Evolutionary conservation across 1,284 basidiomycete species (phyloP).

Genomic region (Papiliotrema nemorosa): DNA sequence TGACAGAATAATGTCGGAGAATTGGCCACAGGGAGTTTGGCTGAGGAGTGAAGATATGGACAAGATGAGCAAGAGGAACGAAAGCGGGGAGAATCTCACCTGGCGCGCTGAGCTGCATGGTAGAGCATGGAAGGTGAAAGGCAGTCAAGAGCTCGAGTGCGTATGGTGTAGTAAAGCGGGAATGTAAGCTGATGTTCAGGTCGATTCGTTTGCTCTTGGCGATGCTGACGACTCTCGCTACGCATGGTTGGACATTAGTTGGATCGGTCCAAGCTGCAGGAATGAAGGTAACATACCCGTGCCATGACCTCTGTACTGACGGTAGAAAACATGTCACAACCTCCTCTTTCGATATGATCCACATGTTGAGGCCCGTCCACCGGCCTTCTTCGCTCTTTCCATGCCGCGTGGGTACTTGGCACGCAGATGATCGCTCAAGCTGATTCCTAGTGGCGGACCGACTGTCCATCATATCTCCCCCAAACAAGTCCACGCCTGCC

Average conservation of each 20-base stretch:
- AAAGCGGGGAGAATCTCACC: conserved; percentile 6
- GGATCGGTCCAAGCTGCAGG: conserved; percentile 29
- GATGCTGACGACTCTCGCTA: conserved; percentile 30
- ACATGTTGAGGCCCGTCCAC: conserved; percentile 19
- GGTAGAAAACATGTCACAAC: conserved; percentile 37
- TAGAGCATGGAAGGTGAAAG: conserved; percentile 38
- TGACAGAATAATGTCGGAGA: conserved; percentile 16
- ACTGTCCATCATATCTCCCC: conserved; percentile 40
- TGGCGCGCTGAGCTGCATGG: conserved; percentile 35
- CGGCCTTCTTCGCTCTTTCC: conserved; percentile 41
- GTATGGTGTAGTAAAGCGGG: conserved; percentile 6
- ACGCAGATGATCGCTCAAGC: not conserved
- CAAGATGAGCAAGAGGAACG: conserved; percentile 7
- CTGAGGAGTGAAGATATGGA: conserved; percentile 18
- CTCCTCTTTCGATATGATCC: conserved; percentile 32
- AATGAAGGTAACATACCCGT: conserved; percentile 19
- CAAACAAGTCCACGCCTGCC: conserved; percentile 23
- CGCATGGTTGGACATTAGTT: conserved; percentile 34
- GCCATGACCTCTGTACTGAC: not conserved
- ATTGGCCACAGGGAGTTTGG: conserved; percentile 26
- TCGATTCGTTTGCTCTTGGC: conserved; percentile 36
- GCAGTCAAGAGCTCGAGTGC: conserved; percentile 40
- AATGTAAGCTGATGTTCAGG: conserved; percentile 13
- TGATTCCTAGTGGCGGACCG: conserved; percentile 37
- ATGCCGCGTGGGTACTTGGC: conserved; percentile 29